A percentile compares a stretch with the other conserved stretches of the same genome.
These are phyloP conservation scores for Apophysomyces elegans DNA, from an alignment of 371 early-diverging fungal species.

Conservation along the genomic window DNA sequence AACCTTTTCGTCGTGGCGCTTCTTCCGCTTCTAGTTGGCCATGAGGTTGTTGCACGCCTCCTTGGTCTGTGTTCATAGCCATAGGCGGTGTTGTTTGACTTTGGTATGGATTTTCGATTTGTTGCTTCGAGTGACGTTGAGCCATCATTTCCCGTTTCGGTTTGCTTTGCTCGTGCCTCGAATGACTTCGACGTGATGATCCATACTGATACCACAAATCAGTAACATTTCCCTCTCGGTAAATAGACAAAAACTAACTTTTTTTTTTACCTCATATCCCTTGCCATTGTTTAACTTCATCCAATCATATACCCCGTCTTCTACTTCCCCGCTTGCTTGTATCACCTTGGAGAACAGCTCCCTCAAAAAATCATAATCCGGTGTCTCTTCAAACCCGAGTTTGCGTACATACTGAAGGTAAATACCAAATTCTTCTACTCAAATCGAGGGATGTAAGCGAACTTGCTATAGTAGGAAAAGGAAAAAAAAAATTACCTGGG, in stretches of 20 bases:
- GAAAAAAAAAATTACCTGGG: conserved; percentile 48
- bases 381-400: conserved; percentile 91
- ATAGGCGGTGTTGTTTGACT: conserved; percentile 1
- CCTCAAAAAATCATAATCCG: conserved; percentile 88
- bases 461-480: not conserved
- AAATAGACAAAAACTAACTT: too few relatives aligned
- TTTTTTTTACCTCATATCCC: conserved; percentile 47
- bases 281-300: conserved; percentile 68
- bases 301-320: conserved; percentile 93
- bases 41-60: not conserved
- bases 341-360: conserved; percentile 83
- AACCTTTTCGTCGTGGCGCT: not conserved
- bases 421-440: conserved; percentile 78
- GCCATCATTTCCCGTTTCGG: not conserved
- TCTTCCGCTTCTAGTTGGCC: conserved; percentile 8
- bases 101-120: not conserved
- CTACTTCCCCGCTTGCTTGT: conserved; percentile 64
- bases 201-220: not conserved
- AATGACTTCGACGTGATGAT: conserved; percentile 1
- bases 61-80: conserved; percentile 2
- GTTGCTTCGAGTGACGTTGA: not conserved
- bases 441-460: not conserved
- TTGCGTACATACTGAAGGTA: conserved; percentile 88
- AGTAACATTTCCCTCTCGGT: not conserved
- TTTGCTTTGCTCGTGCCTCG: conserved; percentile 2